Evolutionary conservation across 2,329 filamentous ascomycete species (phyloP).

Genomic region (Didymella exigua): DNA sequence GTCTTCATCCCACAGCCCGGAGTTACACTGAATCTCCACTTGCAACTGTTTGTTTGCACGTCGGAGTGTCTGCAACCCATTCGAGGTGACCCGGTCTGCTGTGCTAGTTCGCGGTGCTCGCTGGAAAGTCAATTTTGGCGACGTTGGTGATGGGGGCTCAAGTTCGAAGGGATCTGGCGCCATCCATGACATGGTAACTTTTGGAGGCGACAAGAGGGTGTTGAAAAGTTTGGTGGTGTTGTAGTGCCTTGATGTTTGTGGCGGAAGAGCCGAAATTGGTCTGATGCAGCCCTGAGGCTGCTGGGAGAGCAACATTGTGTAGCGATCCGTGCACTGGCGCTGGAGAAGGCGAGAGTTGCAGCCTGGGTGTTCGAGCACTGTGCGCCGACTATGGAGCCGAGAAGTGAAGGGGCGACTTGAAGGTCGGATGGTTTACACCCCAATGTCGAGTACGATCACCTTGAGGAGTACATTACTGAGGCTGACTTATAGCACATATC

Average conservation of each 20-base stretch:
- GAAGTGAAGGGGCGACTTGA: neutral
- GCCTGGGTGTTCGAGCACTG: neutral
- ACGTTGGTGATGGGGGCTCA: neutral
- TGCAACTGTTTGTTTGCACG: neutral
- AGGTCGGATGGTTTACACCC: neutral
- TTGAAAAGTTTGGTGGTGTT: constrained; percentile 2
- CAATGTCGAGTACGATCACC: neutral
- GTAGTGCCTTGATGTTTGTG: neutral
- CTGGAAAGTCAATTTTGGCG: neutral
- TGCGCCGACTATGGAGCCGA: neutral
- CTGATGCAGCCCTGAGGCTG: constrained; percentile 3
- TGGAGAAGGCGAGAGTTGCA: neutral
- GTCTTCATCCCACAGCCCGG: neutral
- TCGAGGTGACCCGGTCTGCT: neutral
- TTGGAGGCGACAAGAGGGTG: neutral
- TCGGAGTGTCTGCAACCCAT: neutral
- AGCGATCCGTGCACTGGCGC: neutral
- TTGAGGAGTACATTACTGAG: neutral
- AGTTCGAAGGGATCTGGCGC: neutral
- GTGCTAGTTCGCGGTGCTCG: neutral
- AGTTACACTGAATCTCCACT: neutral
- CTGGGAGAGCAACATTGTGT: constrained; percentile 10
- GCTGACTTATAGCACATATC: neutral
- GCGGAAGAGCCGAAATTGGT: neutral
- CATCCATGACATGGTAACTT: neutral